phyloP scores from a whole-genome alignment of 1,284 basidiomycete species.

The Mycosarcoma mackinlayi region DNA sequence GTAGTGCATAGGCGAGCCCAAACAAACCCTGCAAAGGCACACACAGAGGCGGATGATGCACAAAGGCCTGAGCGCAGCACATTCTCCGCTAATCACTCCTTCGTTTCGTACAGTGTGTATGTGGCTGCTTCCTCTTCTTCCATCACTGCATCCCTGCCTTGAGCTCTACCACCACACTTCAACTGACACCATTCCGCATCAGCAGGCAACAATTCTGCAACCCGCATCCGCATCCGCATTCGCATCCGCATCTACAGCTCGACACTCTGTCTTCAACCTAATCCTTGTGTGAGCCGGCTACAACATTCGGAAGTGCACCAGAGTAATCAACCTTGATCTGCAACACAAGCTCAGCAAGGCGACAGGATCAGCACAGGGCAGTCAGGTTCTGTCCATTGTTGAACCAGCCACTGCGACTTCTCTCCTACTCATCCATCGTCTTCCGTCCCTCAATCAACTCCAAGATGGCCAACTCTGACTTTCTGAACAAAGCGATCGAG shows the following conservation, averaged over 20 bases:
- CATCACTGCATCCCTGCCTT: slow-evolving; percentile 20
- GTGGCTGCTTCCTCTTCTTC: not conserved
- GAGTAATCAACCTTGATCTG: too few relatives aligned
- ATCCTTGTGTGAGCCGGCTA: too few relatives aligned
- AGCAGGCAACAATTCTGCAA: not conserved
- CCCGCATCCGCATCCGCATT: too few relatives aligned
- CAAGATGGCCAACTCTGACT: slow-evolving; percentile 61
- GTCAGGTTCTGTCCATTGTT: too few relatives aligned
- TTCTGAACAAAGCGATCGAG: slow-evolving; percentile 80
- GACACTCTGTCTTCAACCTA: too few relatives aligned
- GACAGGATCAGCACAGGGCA: too few relatives aligned
- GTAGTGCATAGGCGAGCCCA: slow-evolving; percentile 9
- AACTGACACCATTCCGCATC: not conserved
- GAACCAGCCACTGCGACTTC: too few relatives aligned
- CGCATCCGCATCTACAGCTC: too few relatives aligned
- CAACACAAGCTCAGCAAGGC: too few relatives aligned
- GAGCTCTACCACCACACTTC: slow-evolving; percentile 14
- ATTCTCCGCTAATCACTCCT: not conserved
- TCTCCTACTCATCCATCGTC: too few relatives aligned
- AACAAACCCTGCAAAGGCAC: slow-evolving; percentile 10
- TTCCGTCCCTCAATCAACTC: too few relatives aligned
- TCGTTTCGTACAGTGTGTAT: not conserved
- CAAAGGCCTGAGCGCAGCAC: slow-evolving; percentile 20
- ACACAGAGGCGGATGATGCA: not conserved
- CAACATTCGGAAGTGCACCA: too few relatives aligned